phyloP scores from a whole-genome alignment of 139 green algal genomes.

The Chlamydomonas incerta region DNA sequence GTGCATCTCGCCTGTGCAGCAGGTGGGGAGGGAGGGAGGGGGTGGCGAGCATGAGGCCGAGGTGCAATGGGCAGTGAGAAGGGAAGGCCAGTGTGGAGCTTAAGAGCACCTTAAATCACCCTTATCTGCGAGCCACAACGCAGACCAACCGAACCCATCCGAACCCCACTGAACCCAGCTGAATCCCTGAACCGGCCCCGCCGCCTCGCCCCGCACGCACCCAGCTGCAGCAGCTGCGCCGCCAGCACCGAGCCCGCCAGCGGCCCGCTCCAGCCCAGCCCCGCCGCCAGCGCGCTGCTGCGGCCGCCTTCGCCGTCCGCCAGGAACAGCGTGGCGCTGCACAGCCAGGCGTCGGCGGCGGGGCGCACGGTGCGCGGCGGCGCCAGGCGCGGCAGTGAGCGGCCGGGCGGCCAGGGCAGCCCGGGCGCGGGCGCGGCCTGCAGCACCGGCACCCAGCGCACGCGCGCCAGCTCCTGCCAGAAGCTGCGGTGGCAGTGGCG shows the following conservation, averaged over 20 bases:
- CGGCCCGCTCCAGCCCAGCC: conserved; percentile 63
- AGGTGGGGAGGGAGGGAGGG: too few relatives aligned
- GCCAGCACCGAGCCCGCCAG: conserved; percentile 57
- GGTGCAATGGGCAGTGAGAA: too few relatives aligned
- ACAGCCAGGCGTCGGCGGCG: conserved; percentile 71
- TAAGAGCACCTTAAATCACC: too few relatives aligned
- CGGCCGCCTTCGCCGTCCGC: conserved; percentile 71
- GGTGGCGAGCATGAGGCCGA: too few relatives aligned
- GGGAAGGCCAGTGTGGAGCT: too few relatives aligned
- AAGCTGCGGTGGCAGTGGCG: conserved; percentile 41
- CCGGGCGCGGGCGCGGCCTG: conserved; percentile 41
- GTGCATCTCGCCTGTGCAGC: conserved; percentile 52
- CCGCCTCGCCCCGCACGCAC: background rate
- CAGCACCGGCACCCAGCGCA: conserved; percentile 76
- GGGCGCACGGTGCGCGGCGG: conserved; percentile 63
- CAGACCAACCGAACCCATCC: too few relatives aligned
- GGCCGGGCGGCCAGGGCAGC: conserved; percentile 69
- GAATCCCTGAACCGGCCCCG: too few relatives aligned
- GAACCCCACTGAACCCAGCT: too few relatives aligned
- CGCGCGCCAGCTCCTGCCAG: conserved; percentile 62
- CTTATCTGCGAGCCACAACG: too few relatives aligned
- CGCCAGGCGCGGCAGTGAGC: conserved; percentile 39
- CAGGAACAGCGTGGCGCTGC: conserved; percentile 57
- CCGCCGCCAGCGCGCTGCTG: conserved; percentile 47
- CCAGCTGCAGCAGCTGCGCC: conserved; percentile 68